Percentiles rank a stretch among this genome's conserved stretches.
Evolutionary conservation across 257 asterid species (phyloP).

Genomic region (Gentiana straminea): DNA sequence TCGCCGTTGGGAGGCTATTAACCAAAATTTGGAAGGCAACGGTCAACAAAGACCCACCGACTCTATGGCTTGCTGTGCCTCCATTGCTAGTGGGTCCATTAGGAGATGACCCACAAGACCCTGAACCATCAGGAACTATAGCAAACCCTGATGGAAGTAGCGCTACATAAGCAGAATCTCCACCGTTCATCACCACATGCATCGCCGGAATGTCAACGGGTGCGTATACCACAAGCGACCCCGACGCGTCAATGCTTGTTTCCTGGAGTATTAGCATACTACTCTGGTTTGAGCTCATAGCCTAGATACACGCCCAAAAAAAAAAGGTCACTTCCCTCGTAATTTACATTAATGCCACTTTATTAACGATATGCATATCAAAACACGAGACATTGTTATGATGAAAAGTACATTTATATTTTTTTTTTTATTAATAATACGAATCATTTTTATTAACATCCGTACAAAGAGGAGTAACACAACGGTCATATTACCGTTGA

Average conservation of each 20-base stretch:
- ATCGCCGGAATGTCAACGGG: constrained; percentile 95
- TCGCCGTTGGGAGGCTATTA: constrained; percentile 73
- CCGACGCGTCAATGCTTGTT: constrained; percentile 72
- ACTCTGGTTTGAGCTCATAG: constrained; percentile 62
- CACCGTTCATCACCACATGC: constrained; percentile 95
- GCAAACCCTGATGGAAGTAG: constrained; percentile 88
- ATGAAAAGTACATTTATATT: background rate
- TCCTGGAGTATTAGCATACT: constrained; percentile 87
- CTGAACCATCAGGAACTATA: constrained; percentile 77
- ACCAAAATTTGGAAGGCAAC: constrained; percentile 90
- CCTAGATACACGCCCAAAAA: constrained; percentile 18
- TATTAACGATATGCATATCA: background rate
- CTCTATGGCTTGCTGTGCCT: constrained; percentile 24
- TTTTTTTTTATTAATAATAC: too few relatives aligned
- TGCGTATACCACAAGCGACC: constrained; percentile 89
- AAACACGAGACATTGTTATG: background rate
- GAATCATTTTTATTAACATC: too few relatives aligned
- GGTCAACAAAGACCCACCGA: constrained; percentile 66
- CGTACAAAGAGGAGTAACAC: too few relatives aligned
- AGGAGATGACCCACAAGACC: constrained; percentile 23
- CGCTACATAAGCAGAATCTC: constrained; percentile 88
- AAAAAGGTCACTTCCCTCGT: constrained; percentile 6
- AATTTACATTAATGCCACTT: constrained; percentile 10
- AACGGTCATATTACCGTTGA: too few relatives aligned
- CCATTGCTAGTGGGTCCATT: constrained; percentile 23